Conservation (phyloP, 75 land plant species). For the Picea glauca region DNA sequence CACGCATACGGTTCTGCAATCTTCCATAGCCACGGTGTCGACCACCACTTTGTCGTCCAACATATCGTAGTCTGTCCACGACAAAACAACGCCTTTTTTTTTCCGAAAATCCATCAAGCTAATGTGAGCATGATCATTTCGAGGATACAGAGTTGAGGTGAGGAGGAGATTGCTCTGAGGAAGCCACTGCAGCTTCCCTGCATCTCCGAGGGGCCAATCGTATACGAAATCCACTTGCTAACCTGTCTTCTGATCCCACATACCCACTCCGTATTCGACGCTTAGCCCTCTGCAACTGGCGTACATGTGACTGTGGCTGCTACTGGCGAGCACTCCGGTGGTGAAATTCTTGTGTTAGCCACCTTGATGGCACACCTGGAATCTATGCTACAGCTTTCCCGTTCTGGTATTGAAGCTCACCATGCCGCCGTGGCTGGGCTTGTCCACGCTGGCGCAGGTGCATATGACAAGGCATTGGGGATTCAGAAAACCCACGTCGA, state of each 20-base stretch:
- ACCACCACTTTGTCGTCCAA: conserved; percentile 57
- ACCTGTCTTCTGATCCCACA: conserved; percentile 78
- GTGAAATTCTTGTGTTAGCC: conserved; percentile 58
- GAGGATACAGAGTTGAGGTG: conserved; percentile 72
- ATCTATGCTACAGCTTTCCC: conserved; percentile 57
- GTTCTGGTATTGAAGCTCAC: conserved; percentile 48
- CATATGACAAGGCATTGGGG: conserved; percentile 52
- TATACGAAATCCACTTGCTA: conserved; percentile 66
- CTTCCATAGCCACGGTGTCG: conserved; percentile 80
- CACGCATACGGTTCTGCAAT: conserved; percentile 60
- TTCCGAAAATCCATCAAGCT: conserved; percentile 67
- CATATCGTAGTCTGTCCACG: conserved; percentile 73
- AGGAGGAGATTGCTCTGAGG: conserved; percentile 46
- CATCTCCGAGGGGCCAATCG: conserved; percentile 74
- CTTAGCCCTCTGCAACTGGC: conserved; percentile 77
- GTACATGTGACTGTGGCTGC: conserved; percentile 38
- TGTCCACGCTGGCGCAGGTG: conserved; percentile 57
- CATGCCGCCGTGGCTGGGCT: conserved; percentile 65
- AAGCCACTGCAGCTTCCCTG: conserved; percentile 85
- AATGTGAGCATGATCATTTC: conserved; percentile 78
- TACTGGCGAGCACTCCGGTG: conserved; percentile 55
- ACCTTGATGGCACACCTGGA: conserved; percentile 41
- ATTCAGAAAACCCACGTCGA: conserved; percentile 70
- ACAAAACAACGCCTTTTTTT: conserved; percentile 64
- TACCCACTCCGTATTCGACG: conserved; percentile 76